Conservation (phyloP, 1,284 basidiomycete genomes). For the Hypsizygus ulmarius region DNA sequence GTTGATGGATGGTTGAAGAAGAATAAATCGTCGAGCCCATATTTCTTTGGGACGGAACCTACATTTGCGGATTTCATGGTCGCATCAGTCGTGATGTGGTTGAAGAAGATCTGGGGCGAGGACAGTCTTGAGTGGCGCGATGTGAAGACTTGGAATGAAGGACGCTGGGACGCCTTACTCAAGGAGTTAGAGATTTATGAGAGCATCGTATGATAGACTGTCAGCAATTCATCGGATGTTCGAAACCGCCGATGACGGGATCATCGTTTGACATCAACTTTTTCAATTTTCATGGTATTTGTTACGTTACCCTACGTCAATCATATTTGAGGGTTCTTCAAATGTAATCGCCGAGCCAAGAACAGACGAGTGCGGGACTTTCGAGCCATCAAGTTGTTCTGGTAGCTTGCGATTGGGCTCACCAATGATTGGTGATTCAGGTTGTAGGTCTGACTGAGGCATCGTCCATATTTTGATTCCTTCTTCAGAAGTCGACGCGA, state of each 20-base stretch:
- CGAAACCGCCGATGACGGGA: too few species aligned
- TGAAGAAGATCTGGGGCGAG: conserved; percentile 20
- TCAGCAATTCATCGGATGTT: too few species aligned
- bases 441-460: neutral
- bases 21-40: conserved; percentile 20
- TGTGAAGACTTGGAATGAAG: conserved; percentile 9
- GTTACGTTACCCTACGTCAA: too few species aligned
- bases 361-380: neutral
- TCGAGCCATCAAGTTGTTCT: neutral
- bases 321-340: too few species aligned
- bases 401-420: neutral
- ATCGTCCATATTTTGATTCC: conserved; percentile 11
- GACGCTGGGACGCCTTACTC: conserved; percentile 5
- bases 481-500: conserved; percentile 9
- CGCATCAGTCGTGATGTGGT: conserved; percentile 21
- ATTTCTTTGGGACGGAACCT: conserved; percentile 22
- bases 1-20: conserved; percentile 23
- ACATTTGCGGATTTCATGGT: conserved; percentile 29
- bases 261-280: too few species aligned
- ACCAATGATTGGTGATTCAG: neutral
- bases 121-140: conserved; percentile 15
- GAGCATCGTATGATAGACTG: neutral
- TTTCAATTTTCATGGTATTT: too few species aligned
- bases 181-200: conserved; percentile 10
- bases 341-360: neutral